A percentile compares a stretch with the other conserved stretches of the same genome.
phyloP scores from a whole-genome alignment of 1,284 basidiomycete species.

The Austroboletus novae-zelandiae region DNA sequence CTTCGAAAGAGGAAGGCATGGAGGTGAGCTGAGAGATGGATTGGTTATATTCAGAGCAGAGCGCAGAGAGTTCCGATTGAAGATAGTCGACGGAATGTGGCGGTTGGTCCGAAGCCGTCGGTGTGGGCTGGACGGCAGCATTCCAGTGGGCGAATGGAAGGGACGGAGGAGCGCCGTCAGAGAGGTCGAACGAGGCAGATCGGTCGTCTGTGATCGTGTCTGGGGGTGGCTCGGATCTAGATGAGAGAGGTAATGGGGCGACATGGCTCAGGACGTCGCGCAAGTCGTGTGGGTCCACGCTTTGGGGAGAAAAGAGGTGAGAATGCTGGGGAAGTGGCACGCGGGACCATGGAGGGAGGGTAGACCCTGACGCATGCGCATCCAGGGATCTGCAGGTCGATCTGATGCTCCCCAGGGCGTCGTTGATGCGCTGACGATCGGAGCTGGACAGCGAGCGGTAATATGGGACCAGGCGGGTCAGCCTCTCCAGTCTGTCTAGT shows the following conservation, averaged over 20 bases:
- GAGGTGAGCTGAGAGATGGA: slow-evolving; percentile 47
- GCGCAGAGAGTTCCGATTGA: slow-evolving; percentile 36
- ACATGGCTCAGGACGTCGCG: slow-evolving; percentile 11
- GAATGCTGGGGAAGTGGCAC: slow-evolving; percentile 8
- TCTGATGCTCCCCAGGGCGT: slow-evolving; percentile 20
- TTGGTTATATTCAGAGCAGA: slow-evolving; percentile 50
- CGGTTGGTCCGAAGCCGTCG: slow-evolving; percentile 10
- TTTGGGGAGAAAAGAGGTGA: slow-evolving; percentile 14
- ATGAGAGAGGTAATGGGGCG: slow-evolving; percentile 2
- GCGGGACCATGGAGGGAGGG: slow-evolving; percentile 5
- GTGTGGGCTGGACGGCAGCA: slow-evolving; percentile 20
- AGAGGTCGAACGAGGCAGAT: slow-evolving; percentile 2
- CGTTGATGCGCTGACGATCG: slow-evolving; percentile 34
- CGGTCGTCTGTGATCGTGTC: slow-evolving; percentile 5
- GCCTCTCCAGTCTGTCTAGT: slow-evolving; percentile 43
- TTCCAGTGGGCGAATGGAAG: slow-evolving; percentile 29
- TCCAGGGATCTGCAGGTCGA: slow-evolving; percentile 7
- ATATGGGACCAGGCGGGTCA: slow-evolving; percentile 42
- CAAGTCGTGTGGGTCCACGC: slow-evolving; percentile 13
- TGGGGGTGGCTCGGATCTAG: slow-evolving; percentile 20
- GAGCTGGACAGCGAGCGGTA: slow-evolving; percentile 34
- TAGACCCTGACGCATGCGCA: slow-evolving; percentile 20
- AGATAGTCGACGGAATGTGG: slow-evolving; percentile 23
- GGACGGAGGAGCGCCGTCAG: slow-evolving; percentile 12
- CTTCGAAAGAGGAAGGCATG: slow-evolving; percentile 32